These are phyloP conservation scores for Solanum stenotomum DNA, from an alignment of 257 asterid genomes.

Conservation along the genomic window DNA sequence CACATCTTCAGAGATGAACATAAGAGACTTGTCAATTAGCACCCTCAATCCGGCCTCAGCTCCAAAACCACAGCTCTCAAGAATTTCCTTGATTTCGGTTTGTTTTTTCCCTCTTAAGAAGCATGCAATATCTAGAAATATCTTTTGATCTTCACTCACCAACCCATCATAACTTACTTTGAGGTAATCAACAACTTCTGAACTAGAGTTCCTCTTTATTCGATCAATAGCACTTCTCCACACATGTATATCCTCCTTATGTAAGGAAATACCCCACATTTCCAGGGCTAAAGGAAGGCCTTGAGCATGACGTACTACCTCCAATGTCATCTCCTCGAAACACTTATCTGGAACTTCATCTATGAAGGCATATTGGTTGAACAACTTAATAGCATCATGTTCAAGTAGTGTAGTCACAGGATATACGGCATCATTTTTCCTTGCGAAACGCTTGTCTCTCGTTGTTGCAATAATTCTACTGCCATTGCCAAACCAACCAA, in stretches of 20 bases:
- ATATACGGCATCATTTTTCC: too few relatives aligned
- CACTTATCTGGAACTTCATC: too few relatives aligned
- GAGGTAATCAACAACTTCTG: not conserved
- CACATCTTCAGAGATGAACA: not conserved
- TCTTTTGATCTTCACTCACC: not conserved
- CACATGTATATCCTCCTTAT: not conserved
- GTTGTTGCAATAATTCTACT: too few relatives aligned
- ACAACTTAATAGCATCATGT: too few relatives aligned
- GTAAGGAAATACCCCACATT: too few relatives aligned
- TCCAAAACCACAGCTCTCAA: not conserved
- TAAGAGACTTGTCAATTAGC: not conserved
- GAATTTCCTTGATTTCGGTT: not conserved
- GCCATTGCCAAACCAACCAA: too few relatives aligned
- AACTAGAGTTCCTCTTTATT: not conserved
- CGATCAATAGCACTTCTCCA: not conserved
- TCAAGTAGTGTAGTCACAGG: too few relatives aligned
- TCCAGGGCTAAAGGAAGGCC: too few relatives aligned
- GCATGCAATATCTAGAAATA: not conserved
- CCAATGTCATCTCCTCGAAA: too few relatives aligned
- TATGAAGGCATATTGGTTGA: not conserved
- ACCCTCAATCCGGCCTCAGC: not conserved
- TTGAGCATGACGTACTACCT: too few relatives aligned
- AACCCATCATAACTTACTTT: not conserved
- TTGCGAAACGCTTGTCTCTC: accelerated
- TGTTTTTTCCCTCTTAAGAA: not conserved